phyloP scores from a whole-genome alignment of 139 green algal genomes.

The Desmodesmus armatus region DNA sequence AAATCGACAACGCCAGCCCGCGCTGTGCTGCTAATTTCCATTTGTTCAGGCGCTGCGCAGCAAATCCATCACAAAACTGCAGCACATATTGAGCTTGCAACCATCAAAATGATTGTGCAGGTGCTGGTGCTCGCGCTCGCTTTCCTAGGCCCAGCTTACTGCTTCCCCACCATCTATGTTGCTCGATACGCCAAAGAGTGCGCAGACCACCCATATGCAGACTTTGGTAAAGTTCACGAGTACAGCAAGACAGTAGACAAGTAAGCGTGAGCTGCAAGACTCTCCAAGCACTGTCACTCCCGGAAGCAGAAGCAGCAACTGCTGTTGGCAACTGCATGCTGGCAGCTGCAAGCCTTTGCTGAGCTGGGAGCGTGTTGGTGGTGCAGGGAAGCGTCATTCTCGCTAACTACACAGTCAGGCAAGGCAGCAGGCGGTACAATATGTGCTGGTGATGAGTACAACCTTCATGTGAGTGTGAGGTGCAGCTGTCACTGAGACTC shows the following conservation, averaged over 20 bases:
- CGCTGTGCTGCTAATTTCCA: too few relatives aligned
- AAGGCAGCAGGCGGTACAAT: neutral
- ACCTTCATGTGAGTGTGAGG: neutral
- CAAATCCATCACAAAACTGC: too few relatives aligned
- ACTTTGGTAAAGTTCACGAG: conserved; percentile 21
- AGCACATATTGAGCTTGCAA: too few relatives aligned
- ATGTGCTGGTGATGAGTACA: conserved; percentile 5
- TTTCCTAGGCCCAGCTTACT: neutral
- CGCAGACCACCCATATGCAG: conserved; percentile 4
- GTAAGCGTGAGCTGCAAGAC: too few relatives aligned
- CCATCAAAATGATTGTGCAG: too few relatives aligned
- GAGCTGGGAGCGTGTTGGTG: neutral
- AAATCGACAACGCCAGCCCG: too few relatives aligned
- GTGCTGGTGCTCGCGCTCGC: too few relatives aligned
- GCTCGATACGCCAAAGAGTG: conserved; percentile 26
- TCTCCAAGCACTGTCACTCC: neutral
- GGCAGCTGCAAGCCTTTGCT: neutral
- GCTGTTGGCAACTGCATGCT: neutral
- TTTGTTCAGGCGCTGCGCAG: too few relatives aligned
- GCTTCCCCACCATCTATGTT: neutral
- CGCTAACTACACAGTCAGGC: neutral
- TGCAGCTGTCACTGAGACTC: neutral
- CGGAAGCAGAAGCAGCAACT: neutral
- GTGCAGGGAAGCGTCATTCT: conserved; percentile 12
- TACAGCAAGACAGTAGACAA: conserved; percentile 27